Evolutionary conservation across 1,139 yeast genomes (phyloP).

Genomic region (Diutina siamensis): DNA sequence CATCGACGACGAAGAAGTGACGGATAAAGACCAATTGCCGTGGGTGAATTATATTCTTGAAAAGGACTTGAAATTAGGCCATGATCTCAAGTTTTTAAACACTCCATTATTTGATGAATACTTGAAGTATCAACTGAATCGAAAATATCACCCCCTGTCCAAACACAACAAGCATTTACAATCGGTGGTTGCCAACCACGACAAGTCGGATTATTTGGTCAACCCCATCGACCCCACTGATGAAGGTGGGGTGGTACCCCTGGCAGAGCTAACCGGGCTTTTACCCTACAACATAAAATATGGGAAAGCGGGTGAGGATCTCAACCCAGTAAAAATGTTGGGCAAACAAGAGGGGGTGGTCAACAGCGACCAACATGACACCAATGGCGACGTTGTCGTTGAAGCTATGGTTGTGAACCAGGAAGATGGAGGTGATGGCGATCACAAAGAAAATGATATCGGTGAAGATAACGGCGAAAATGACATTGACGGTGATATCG

Average conservation of each 20-base stretch:
- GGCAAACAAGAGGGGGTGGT: no score
- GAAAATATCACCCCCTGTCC: slow-evolving; percentile 21
- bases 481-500: neutral
- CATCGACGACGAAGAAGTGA: slow-evolving; percentile 24
- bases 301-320: slow-evolving; percentile 16
- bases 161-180: slow-evolving; percentile 15
- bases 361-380: no score
- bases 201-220: slow-evolving; percentile 21
- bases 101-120: slow-evolving; percentile 22
- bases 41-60: slow-evolving; percentile 35
- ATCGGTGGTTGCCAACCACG: slow-evolving; percentile 16
- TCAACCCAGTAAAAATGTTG: no score
- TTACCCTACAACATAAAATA: slow-evolving; percentile 26
- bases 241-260: slow-evolving; percentile 13
- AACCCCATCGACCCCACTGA: slow-evolving; percentile 15
- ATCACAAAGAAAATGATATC: no score
- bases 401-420: no score
- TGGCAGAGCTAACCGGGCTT: slow-evolving; percentile 13
- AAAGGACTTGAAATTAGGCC: slow-evolving; percentile 33
- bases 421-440: no score
- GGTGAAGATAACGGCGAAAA: neutral
- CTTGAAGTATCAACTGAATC: slow-evolving; percentile 18
- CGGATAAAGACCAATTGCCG: slow-evolving; percentile 18
- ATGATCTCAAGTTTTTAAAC: slow-evolving; percentile 25
- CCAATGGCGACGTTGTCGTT: no score